Evolutionary conservation across 2,329 filamentous ascomycete genomes (phyloP), one percentile per base, ranked within the genome.

Genomic region (Aspergillus japonicus): DNA sequence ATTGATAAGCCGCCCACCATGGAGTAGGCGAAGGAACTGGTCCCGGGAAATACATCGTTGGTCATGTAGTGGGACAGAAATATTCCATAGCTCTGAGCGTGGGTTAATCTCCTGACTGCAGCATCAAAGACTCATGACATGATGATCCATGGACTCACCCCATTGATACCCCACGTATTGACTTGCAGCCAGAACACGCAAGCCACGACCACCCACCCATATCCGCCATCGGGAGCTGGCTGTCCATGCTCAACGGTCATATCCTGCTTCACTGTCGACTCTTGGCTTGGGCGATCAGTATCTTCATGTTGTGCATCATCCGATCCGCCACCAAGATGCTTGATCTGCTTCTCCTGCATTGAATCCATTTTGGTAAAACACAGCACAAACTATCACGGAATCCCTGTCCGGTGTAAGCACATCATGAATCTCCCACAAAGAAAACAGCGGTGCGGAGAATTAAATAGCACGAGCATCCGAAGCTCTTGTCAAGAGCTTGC

Each of bases 1-100:
- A 56, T 52, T 3, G 50, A 35, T 19, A 61, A 42, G 10, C 59
- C 59, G 35, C 59, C 50, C n/a, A 58, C 26, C 29, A 54, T 31
- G 35, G 59, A 56, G 39, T 55, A 61, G 16, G 44, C 35, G 5
- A 58, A 29, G 8, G 55, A 29, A n/a, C 35, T 39, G 1, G 51
- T 56, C 11, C 29, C 47, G 2, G 56, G 56, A 44, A 51, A 61
- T 4, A 42, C 31, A 10, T 57, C 21, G 31, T 60, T 47, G 31
- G 54, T 39, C 31, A 60, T 50, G 33, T 57, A 60, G 47, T 50
- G 54, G 23, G 54, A 57, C 1, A 60, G 44, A n/a, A 60, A 50
- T 6, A 60, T 53, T 2, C 54, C 54, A 48, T 50, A 60, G 5
- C 42, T 48, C 58, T 16, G n/a, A 44, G 8, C n/a, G 21, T 10